Percentiles rank a stretch among this genome's conserved stretches.
Evolutionary conservation across 164 flowering plant species (phyloP).

Genomic region (Piper betle): DNA sequence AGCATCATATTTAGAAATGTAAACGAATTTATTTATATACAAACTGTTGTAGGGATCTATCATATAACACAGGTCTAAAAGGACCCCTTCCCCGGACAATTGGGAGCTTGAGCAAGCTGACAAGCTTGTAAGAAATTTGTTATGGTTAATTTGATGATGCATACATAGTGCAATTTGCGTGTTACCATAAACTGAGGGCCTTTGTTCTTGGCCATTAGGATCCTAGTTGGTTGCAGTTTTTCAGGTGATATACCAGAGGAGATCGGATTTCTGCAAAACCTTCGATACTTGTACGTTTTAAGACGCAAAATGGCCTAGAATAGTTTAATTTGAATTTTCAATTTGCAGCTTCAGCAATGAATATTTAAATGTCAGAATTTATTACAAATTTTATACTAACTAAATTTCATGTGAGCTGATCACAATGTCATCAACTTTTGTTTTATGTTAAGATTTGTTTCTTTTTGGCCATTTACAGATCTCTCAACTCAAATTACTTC

Average conservation of each 20-base stretch:
- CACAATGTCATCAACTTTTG: too few species aligned
- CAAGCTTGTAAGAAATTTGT: constrained; percentile 39
- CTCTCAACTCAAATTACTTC: constrained; percentile 74
- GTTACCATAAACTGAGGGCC: background rate
- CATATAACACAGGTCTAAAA: constrained; percentile 53
- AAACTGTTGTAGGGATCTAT: constrained; percentile 51
- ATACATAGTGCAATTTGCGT: background rate
- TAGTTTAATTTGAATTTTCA: too few species aligned
- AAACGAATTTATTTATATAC: background rate
- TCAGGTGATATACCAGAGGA: constrained; percentile 59
- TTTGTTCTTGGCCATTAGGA: constrained; percentile 26
- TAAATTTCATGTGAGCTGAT: background rate
- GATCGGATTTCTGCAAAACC: constrained; percentile 49
- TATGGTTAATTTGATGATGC: too few species aligned
- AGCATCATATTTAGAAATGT: too few species aligned
- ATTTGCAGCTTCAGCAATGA: background rate
- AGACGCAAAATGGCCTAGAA: background rate
- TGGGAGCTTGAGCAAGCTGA: constrained; percentile 50
- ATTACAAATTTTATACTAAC: background rate
- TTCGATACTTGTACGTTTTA: constrained; percentile 62
- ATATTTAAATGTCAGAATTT: too few species aligned
- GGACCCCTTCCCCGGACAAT: constrained; percentile 51
- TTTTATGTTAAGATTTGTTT: too few species aligned
- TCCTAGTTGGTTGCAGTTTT: constrained; percentile 74
- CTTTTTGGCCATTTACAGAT: constrained; percentile 32